Conservation (phyloP, 1,284 basidiomycete genomes). For the Boletus sp. region DNA sequence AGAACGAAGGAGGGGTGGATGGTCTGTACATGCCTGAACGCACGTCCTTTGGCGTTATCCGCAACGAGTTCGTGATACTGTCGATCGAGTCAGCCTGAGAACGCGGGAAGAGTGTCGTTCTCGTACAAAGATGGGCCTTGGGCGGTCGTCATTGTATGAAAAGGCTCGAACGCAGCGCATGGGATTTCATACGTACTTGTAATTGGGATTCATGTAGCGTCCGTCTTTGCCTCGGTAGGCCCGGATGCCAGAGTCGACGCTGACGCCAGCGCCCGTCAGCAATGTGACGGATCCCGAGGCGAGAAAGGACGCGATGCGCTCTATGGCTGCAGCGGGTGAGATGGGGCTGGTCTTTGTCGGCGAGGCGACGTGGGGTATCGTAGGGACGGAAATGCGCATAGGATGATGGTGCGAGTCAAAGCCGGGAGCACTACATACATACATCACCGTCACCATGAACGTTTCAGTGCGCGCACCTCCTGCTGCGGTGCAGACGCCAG, state of each 20-base stretch:
- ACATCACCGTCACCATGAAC: no score
- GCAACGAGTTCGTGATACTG: constrained; percentile 83
- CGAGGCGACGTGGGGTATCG: constrained; percentile 60
- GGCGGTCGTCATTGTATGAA: not conserved
- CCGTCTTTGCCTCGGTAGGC: constrained; percentile 84
- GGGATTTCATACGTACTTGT: constrained; percentile 57
- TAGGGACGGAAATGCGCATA: constrained; percentile 83
- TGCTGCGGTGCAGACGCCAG: constrained; percentile 63
- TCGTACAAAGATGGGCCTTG: constrained; percentile 56
- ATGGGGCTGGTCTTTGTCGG: constrained; percentile 40
- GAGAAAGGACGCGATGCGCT: constrained; percentile 67
- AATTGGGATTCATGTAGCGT: constrained; percentile 86
- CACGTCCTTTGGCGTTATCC: constrained; percentile 56
- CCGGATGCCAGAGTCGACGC: constrained; percentile 88
- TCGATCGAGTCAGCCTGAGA: not conserved
- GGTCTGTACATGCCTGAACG: constrained; percentile 60
- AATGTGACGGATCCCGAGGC: constrained; percentile 64
- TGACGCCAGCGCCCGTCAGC: constrained; percentile 87
- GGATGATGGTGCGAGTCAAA: no score
- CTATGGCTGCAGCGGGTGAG: constrained; percentile 52
- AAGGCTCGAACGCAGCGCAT: not conserved
- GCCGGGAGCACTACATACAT: no score
- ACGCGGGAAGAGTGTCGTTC: no score
- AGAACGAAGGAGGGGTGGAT: no score
- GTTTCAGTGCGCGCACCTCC: constrained; percentile 39